Evolutionary conservation across 2,329 filamentous ascomycete genomes (phyloP).

Genomic region (Fusarium setosum): DNA sequence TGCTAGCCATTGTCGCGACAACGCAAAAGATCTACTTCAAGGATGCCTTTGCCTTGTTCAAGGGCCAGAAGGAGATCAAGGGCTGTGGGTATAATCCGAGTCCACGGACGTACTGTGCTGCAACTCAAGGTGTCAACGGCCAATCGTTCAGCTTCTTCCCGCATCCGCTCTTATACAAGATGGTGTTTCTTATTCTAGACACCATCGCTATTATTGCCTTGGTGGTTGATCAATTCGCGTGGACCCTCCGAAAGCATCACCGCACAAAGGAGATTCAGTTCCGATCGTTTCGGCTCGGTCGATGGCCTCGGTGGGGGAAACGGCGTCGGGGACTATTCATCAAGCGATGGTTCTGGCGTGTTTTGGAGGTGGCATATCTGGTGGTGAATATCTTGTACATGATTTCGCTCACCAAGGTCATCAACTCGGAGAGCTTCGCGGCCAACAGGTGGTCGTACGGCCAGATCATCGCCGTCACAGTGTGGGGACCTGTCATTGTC

Average conservation of each 20-base stretch:
- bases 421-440: slow-evolving; percentile 50
- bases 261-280: slow-evolving; percentile 46
- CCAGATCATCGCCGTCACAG: slow-evolving; percentile 53
- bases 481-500: slow-evolving; percentile 54
- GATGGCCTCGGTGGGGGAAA: slow-evolving; percentile 45
- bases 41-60: slow-evolving; percentile 49
- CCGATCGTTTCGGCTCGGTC: slow-evolving; percentile 46
- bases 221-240: slow-evolving; percentile 49
- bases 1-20: slow-evolving; percentile 52
- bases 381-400: slow-evolving; percentile 54
- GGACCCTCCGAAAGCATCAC: slow-evolving; percentile 51
- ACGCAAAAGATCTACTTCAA: slow-evolving; percentile 50
- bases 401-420: slow-evolving; percentile 50
- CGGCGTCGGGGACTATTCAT: slow-evolving; percentile 43
- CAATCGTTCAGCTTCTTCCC: slow-evolving; percentile 51
- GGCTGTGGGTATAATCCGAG: slow-evolving; percentile 52
- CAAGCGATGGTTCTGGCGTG: slow-evolving; percentile 49
- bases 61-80: slow-evolving; percentile 44
- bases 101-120: slow-evolving; percentile 52
- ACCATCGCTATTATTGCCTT: slow-evolving; percentile 50
- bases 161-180: slow-evolving; percentile 51
- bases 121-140: slow-evolving; percentile 48
- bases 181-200: slow-evolving; percentile 51
- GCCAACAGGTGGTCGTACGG: slow-evolving; percentile 51
- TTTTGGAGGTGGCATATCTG: slow-evolving; percentile 50